Base-by-base conservation (phyloP, 31 red algal species). In the Pterothamnion heteromorphum region DNA sequence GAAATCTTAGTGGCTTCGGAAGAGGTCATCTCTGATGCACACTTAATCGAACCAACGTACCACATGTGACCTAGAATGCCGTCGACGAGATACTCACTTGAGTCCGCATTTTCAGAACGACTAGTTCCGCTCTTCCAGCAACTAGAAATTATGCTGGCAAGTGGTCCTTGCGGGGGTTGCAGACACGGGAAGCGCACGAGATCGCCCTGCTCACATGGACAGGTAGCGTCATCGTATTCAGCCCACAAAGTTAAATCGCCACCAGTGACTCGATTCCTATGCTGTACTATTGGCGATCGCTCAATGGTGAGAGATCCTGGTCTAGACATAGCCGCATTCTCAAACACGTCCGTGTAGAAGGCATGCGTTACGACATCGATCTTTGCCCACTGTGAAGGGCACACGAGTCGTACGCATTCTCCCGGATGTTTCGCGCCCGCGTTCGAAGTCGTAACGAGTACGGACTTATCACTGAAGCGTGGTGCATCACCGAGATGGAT, bases 331-430 rank as follows among this genome's bases (percentile, higher is more conserved):
- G 2, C 1, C 27, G 36, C 32, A 44, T 89, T 89, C 43, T 51
- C 87, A 64, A 32, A 89, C 39, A 35, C 35, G 33, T 89, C 87
- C 1, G 36, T 27, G n/a, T 89, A 58, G 43, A 89, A 89, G 2
- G 24, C 24, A 24, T 89, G 39, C 22, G 87, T 58, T 2, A 64
- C 2, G 3, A 89, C 1, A 3, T 89, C 36, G 1, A 89, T 1
- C 35, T 78, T 89, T 23, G 87, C 87, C 87, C 43, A 71, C 44
- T 89, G 43, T 3, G 43, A 89, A 32, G 87, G 87, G 20, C 51
- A 22, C 27, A 58, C 3, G 2, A 89, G 44, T 5, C 87, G 87
- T 1, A 89, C 87, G n/a, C n/a, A n/a, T n/a, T n/a, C n/a, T n/a
- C n/a, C n/a, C n/a, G n/a, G n/a, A n/a, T n/a, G n/a, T n/a, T n/a